Evolutionary conservation across 176 grass and related monocot genomes (phyloP).

Genomic region (Triticum dicoccoides): DNA sequence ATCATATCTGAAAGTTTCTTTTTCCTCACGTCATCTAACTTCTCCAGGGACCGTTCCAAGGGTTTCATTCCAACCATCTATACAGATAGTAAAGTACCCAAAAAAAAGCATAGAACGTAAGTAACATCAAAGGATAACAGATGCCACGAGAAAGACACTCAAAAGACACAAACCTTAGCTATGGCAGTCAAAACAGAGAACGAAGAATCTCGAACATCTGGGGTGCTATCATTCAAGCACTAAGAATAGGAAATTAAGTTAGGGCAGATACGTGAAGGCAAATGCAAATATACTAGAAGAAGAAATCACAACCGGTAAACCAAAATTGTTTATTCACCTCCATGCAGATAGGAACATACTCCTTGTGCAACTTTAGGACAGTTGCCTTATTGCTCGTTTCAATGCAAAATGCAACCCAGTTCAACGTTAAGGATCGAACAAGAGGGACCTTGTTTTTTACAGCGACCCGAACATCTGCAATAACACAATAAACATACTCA

Average conservation of each 20-base stretch:
- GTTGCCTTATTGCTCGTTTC: conserved; percentile 94
- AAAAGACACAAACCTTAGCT: conserved; percentile 69
- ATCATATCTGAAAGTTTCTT: conserved; percentile 99
- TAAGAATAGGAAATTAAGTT: conserved; percentile 25
- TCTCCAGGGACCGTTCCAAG: conserved; percentile 90
- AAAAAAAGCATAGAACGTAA: background rate
- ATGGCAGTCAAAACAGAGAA: conserved; percentile 85
- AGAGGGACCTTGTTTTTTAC: conserved; percentile 98
- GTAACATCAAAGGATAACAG: background rate
- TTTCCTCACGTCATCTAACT: conserved; percentile 96
- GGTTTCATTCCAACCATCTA: conserved; percentile 99
- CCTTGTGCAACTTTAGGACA: conserved; percentile 94
- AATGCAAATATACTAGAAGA: background rate
- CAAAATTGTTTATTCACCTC: conserved; percentile 52
- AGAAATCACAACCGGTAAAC: background rate
- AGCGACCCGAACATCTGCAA: conserved; percentile 79
- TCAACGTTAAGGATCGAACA: conserved; percentile 82
- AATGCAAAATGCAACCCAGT: conserved; percentile 89
- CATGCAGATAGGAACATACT: conserved; percentile 98
- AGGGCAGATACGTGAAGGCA: background rate
- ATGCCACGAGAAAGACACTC: background rate
- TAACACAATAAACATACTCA: conserved; percentile 16
- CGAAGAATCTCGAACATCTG: conserved; percentile 90
- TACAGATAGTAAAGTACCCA: conserved; percentile 26
- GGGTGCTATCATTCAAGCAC: conserved; percentile 97